Conservation (phyloP, 169 alveolate species). For the Plasmodium sp. region DNA sequence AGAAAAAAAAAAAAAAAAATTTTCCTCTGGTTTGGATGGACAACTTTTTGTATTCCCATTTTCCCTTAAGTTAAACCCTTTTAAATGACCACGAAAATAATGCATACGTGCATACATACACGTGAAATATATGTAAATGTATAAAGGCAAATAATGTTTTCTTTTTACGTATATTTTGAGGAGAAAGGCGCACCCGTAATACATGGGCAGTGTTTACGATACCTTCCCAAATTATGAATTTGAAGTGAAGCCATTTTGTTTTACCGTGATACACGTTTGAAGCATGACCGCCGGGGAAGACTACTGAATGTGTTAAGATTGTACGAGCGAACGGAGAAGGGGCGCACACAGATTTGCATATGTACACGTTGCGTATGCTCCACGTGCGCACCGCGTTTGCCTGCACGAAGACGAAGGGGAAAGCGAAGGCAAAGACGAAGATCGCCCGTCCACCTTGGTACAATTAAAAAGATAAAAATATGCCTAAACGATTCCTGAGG, state of each 20-base stretch:
- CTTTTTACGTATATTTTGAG: background rate
- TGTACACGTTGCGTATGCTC: background rate
- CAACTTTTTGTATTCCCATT: background rate
- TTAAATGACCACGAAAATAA: background rate
- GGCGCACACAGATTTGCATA: background rate
- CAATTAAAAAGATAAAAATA: slow-evolving; percentile 27
- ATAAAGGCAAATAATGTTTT: slow-evolving; percentile 3
- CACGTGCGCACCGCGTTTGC: background rate
- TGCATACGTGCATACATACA: background rate
- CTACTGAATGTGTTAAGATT: background rate
- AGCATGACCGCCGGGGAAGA: background rate
- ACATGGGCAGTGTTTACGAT: background rate
- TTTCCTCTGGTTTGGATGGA: background rate
- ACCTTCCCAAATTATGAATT: slow-evolving; percentile 10
- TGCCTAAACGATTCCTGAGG: slow-evolving; percentile 33
- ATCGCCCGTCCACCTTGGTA: background rate
- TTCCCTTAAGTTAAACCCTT: background rate
- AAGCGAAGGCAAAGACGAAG: background rate
- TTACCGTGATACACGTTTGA: background rate
- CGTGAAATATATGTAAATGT: background rate
- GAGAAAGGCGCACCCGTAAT: background rate
- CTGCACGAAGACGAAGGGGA: background rate
- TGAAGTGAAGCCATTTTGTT: background rate
- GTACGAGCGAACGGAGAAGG: background rate
- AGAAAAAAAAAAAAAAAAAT: background rate